Base-by-base conservation (phyloP, 352 stramenopile genomes). In the Blastocystis sp. region DNA sequence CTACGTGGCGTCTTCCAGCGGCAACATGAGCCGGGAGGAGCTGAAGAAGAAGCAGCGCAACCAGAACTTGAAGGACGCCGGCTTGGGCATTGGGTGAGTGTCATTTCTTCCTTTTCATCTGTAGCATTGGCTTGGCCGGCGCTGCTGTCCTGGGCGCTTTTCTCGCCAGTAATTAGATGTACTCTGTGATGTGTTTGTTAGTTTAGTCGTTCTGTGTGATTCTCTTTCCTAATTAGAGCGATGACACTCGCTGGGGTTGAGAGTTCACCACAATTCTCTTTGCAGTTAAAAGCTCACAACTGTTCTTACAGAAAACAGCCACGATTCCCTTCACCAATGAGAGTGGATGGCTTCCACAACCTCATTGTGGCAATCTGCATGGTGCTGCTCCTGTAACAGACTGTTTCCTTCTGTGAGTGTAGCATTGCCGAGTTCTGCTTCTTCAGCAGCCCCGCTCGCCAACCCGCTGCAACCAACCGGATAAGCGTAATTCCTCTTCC, bases 141-240 rank as follows among this genome's bases (percentile, higher is more conserved):
- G 57, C 21, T 68, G 52, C 52, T 57, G 60, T 59, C 14, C 24
- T 84, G 54, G 61, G 57, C 6, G 9, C 24, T 38, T 38, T 84
- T 10, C 66, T 84, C 28, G 24, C 11, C 10, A 52, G 45, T 54
- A 38, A 84, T 59, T 61, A 70, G 57, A 17, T 34, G 42, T 68
- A 69, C 10, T 84, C 21, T 84, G 6, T 57, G 9, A 24, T 68
- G 14, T 81, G 34, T 84, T 84, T 84, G 74, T 84, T 84, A 1
- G 17, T 54, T 11, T 40, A 57, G 54, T 57, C 48, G 28, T 34
- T 34, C 28, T 34, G 28, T 34, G 28, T 34, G 28, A 34, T 34
- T 34, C 28, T 34, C 28, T 34, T 34, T 34, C 28, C 28, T 34
- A 34, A 34, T 34, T 34, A 0, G 28, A 34, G 28, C 28, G 28